Conservation (phyloP, 306 rosid species). For the Lathyrus oleraceus region DNA sequence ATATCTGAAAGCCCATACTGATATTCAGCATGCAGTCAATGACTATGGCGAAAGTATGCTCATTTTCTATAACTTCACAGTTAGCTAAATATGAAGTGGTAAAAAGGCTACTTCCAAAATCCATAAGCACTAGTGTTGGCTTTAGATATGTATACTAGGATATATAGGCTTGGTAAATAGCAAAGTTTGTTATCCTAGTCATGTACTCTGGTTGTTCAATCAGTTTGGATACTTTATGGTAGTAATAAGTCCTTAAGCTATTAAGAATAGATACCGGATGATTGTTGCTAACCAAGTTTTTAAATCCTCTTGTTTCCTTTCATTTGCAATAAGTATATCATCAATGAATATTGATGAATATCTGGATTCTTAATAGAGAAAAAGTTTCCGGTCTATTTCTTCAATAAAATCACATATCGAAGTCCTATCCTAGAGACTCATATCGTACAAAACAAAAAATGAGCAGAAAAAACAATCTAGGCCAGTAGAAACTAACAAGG, state of each 20-base stretch:
- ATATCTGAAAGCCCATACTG: background rate
- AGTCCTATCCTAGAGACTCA: background rate
- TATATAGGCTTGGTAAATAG: background rate
- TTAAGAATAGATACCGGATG: background rate
- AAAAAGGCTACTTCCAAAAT: background rate
- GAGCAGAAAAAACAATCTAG: background rate
- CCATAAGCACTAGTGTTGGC: background rate
- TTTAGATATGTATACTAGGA: background rate
- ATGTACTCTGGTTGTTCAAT: background rate
- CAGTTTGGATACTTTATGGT: background rate
- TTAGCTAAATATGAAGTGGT: background rate
- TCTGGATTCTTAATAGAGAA: background rate
- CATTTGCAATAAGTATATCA: background rate
- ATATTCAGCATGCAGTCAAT: background rate
- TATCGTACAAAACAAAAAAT: background rate
- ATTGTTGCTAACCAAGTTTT: background rate
- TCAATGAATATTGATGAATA: conserved; percentile 1
- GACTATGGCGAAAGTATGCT: background rate
- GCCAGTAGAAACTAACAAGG: background rate
- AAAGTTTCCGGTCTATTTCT: background rate
- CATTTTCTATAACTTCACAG: background rate
- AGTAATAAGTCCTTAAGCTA: background rate
- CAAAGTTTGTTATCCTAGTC: background rate
- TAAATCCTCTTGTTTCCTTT: conserved; percentile 6
- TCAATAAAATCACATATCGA: background rate